Percentiles rank a stretch among this genome's conserved stretches.
phyloP scores from a whole-genome alignment of 1,139 yeast genomes.

The Pichia sp. region DNA sequence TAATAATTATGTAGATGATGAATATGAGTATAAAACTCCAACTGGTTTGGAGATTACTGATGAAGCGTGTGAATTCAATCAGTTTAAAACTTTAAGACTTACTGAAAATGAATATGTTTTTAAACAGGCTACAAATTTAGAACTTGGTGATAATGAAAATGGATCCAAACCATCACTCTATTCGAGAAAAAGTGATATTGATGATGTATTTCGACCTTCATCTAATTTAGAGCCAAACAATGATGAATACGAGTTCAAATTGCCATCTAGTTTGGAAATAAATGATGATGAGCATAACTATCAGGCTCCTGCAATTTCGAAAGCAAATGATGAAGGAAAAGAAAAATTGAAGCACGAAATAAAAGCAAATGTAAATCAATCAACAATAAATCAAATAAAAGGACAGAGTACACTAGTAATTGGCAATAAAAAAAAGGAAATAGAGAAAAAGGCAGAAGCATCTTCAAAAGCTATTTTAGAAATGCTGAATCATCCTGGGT shows the following conservation, averaged over 20 bases:
- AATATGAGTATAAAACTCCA: slow-evolving; percentile 1
- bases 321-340: not conserved
- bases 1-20: not conserved
- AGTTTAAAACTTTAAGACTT: not conserved
- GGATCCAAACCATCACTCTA: slow-evolving; percentile 7
- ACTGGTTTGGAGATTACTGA: not conserved
- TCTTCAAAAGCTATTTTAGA: slow-evolving; percentile 2
- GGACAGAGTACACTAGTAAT: no score
- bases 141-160: slow-evolving; percentile 5
- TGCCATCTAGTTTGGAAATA: slow-evolving; percentile 8
- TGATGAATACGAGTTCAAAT: not conserved
- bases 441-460: not conserved
- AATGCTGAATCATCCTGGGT: slow-evolving; percentile 5
- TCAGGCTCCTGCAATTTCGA: not conserved
- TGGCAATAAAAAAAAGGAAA: not conserved
- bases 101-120: not conserved
- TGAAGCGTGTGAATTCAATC: not conserved
- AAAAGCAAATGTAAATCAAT: no score
- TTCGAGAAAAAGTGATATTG: slow-evolving; percentile 14
- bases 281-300: not conserved
- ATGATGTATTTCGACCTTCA: slow-evolving; percentile 1
- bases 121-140: not conserved
- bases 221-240: slow-evolving; percentile 3
- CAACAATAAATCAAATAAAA: no score
- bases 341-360: not conserved